A percentile compares a stretch with the other conserved stretches of the same genome.
phyloP scores from a whole-genome alignment of 495 filamentous ascomycete genomes.

The Penicillium macrosclerotiorum region DNA sequence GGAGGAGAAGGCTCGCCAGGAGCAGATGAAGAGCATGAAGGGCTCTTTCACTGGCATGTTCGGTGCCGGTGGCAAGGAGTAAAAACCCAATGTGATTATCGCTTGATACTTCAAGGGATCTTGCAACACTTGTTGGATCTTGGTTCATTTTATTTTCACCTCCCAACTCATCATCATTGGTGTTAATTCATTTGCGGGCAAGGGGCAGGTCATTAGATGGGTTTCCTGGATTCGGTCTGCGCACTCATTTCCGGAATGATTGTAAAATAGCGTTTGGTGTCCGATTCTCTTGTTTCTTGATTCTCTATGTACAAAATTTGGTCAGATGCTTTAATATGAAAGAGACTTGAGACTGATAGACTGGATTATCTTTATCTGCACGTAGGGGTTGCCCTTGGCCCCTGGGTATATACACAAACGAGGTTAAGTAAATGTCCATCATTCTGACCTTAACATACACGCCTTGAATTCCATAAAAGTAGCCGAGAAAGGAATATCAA shows the following conservation, averaged over 20 bases:
- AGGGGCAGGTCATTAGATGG: slow-evolving; percentile 29
- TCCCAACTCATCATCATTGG: slow-evolving; percentile 20
- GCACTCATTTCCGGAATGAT: slow-evolving; percentile 26
- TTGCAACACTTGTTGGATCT: neutral
- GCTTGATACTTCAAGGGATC: neutral
- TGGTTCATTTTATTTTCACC: neutral
- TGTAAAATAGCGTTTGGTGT: slow-evolving; percentile 45
- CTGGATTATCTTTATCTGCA: slow-evolving; percentile 2
- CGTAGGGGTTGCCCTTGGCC: slow-evolving; percentile 2
- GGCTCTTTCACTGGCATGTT: slow-evolving; percentile 59
- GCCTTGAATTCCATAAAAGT: neutral
- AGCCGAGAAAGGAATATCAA: neutral
- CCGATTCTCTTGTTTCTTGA: slow-evolving; percentile 23
- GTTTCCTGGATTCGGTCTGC: slow-evolving; percentile 25
- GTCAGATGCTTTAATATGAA: slow-evolving; percentile 29
- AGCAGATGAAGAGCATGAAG: slow-evolving; percentile 87
- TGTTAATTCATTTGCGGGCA: slow-evolving; percentile 20
- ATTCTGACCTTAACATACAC: slow-evolving; percentile 15
- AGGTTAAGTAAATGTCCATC: neutral
- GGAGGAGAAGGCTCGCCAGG: slow-evolving; percentile 81
- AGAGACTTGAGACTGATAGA: slow-evolving; percentile 21
- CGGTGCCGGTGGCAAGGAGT: slow-evolving; percentile 37
- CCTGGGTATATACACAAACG: slow-evolving; percentile 30
- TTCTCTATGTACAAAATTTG: slow-evolving; percentile 42
- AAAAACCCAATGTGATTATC: slow-evolving; percentile 3